Percentiles rank a stretch among this genome's conserved stretches.
Evolutionary conservation across 129 eudicot species (phyloP).

Genomic region (Centrapalus pauciflorus): DNA sequence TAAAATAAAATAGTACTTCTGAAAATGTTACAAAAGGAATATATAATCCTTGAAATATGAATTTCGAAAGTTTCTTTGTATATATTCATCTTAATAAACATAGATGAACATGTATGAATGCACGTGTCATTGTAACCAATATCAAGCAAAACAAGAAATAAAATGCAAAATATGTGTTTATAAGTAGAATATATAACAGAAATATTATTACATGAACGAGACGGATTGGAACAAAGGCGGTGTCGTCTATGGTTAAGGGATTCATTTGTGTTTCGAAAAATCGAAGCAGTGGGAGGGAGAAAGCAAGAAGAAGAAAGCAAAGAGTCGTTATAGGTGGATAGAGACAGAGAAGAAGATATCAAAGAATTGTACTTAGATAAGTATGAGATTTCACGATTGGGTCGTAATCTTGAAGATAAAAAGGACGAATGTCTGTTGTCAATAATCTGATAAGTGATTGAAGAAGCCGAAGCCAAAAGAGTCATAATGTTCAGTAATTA

Average conservation of each 20-base stretch:
- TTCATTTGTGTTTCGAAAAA: constrained; percentile 25
- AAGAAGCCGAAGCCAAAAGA: neutral
- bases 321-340: neutral
- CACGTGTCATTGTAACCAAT: too few relatives aligned
- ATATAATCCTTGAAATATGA: too few relatives aligned
- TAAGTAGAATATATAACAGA: too few relatives aligned
- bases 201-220: neutral
- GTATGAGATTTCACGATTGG: neutral
- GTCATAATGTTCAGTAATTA: neutral
- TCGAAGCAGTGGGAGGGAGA: neutral
- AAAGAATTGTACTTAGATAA: neutral
- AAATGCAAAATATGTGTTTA: too few relatives aligned
- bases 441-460: too few relatives aligned
- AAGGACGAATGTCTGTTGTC: neutral
- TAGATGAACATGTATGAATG: neutral
- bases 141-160: too few relatives aligned
- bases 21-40: too few relatives aligned
- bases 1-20: too few relatives aligned
- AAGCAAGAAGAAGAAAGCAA: constrained; percentile 3
- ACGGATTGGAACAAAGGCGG: neutral
- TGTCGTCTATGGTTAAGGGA: constrained; percentile 19
- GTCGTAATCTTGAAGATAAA: neutral
- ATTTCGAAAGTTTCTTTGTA: too few relatives aligned
- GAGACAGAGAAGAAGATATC: neutral
- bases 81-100: too few relatives aligned